Conservation (phyloP, 2,329 filamentous ascomycete genomes). For the Fusarium camptoceras region DNA sequence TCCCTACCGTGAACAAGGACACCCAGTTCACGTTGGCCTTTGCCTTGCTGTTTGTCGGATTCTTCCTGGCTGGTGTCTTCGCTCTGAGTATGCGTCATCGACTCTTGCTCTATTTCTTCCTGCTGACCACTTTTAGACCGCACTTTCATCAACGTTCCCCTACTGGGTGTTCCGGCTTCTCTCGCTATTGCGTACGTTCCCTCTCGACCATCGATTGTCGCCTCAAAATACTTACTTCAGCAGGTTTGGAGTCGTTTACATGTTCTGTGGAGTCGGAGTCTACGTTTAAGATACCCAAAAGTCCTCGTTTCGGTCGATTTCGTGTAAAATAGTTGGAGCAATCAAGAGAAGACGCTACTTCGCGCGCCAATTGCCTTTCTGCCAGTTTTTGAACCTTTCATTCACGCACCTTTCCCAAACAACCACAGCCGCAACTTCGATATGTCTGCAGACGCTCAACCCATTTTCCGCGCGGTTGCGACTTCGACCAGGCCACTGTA, state of each 20-base stretch:
- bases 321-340: conserved; percentile 55
- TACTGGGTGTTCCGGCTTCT: conserved; percentile 88
- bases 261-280: conserved; percentile 98
- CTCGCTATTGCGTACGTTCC: conserved; percentile 84
- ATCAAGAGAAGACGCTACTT: conserved; percentile 49
- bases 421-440: conserved; percentile 10
- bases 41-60: conserved; percentile 75
- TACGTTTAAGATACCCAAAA: conserved; percentile 81
- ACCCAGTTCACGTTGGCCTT: conserved; percentile 87
- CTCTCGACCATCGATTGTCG: neutral
- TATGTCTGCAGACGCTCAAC: conserved; percentile 54
- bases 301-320: conserved; percentile 47
- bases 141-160: conserved; percentile 78
- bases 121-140: conserved; percentile 71
- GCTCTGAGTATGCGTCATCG: conserved; percentile 76
- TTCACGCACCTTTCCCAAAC: conserved; percentile 15
- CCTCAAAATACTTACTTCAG: conserved; percentile 31
- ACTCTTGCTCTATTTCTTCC: neutral
- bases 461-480: conserved; percentile 79
- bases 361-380: conserved; percentile 47
- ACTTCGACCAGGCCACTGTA: conserved; percentile 82
- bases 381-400: conserved; percentile 37
- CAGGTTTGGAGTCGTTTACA: conserved; percentile 94
- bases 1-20: conserved; percentile 82
- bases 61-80: conserved; percentile 82